Evolutionary conservation across 2,329 filamentous ascomycete species (phyloP).

Genomic region (Corynespora cassiicola): DNA sequence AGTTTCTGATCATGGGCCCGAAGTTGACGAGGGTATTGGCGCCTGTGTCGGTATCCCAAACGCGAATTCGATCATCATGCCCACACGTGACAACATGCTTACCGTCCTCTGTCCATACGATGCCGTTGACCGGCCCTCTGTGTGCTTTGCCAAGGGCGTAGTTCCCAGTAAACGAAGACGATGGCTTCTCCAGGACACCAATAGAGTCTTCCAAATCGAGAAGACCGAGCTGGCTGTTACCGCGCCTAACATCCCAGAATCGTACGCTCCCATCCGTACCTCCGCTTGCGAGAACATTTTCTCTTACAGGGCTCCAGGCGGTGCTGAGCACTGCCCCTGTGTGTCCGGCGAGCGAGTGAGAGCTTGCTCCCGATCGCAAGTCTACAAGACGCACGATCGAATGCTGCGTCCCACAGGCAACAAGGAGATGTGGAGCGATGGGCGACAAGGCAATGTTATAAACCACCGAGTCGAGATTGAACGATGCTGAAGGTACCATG

Average conservation of each 20-base stretch:
- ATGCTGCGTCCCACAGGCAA: slow-evolving; percentile 88
- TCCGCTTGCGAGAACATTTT: slow-evolving; percentile 81
- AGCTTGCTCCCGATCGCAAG: slow-evolving; percentile 77
- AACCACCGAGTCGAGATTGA: slow-evolving; percentile 71
- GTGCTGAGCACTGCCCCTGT: slow-evolving; percentile 63
- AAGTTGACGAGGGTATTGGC: slow-evolving; percentile 90
- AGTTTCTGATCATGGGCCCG: slow-evolving; percentile 80
- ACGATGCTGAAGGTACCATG: slow-evolving; percentile 67
- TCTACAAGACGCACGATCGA: slow-evolving; percentile 86
- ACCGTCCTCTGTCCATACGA: slow-evolving; percentile 85
- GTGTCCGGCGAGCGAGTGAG: slow-evolving; percentile 60
- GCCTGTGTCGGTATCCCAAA: slow-evolving; percentile 83
- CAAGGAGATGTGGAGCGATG: slow-evolving; percentile 74
- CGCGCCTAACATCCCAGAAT: slow-evolving; percentile 86
- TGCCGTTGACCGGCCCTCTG: slow-evolving; percentile 79
- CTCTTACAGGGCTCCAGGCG: slow-evolving; percentile 81
- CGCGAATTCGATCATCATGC: slow-evolving; percentile 82
- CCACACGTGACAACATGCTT: slow-evolving; percentile 78
- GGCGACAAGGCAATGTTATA: slow-evolving; percentile 82
- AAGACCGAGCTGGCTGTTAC: slow-evolving; percentile 75
- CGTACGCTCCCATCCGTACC: slow-evolving; percentile 84
- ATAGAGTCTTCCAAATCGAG: slow-evolving; percentile 85
- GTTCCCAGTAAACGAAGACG: slow-evolving; percentile 49
- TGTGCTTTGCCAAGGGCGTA: slow-evolving; percentile 65
- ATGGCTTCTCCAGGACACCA: slow-evolving; percentile 63